Conservation (phyloP, 208 protist species). For the Acanthamoeba castellanii region DNA sequence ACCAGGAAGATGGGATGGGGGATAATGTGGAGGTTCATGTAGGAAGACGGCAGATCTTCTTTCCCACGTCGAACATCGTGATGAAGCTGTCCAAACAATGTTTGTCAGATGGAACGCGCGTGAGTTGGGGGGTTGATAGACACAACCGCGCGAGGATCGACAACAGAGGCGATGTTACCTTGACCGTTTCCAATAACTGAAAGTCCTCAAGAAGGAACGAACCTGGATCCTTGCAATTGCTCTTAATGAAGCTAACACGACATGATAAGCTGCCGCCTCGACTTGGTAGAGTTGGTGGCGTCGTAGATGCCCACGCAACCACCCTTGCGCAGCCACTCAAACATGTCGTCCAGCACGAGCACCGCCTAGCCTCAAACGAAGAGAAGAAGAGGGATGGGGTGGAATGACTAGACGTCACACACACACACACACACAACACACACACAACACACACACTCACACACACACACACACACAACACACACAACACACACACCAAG, state of each 20-base stretch:
- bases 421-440: background rate
- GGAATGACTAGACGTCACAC: background rate
- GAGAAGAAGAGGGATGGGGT: background rate
- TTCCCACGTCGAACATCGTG: constrained; percentile 79
- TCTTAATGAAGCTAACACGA: constrained; percentile 82
- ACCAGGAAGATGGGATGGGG: constrained; percentile 79
- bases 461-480: no score
- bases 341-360: constrained; percentile 77
- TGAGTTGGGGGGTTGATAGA: no score
- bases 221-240: constrained; percentile 78
- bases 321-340: constrained; percentile 73
- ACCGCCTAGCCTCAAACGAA: background rate
- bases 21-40: constrained; percentile 85
- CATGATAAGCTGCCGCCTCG: constrained; percentile 65
- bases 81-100: constrained; percentile 24
- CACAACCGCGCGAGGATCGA: background rate
- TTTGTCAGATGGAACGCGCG: no score
- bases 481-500: background rate
- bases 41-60: constrained; percentile 77
- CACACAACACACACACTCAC: no score
- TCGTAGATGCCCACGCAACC: constrained; percentile 83
- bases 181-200: no score
- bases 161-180: background rate
- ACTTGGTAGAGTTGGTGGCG: constrained; percentile 78
- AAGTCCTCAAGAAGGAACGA: background rate